Evolutionary conservation across 257 asterid species (phyloP).

Genomic region (Pogostemon cablin): DNA sequence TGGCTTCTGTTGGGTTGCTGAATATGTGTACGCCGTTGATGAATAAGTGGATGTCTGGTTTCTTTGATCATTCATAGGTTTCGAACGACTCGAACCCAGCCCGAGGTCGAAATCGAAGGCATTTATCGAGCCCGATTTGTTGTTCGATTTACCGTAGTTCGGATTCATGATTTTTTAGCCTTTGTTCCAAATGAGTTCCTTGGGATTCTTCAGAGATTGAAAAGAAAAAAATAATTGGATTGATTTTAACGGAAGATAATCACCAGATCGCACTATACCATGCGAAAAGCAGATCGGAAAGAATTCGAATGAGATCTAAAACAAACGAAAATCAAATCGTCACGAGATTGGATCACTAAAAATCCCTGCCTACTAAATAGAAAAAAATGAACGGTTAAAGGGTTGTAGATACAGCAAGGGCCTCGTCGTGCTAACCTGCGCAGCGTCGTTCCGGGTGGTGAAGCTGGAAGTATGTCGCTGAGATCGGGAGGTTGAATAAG

Average conservation of each 20-base stretch:
- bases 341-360: constrained; percentile 8
- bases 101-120: constrained; percentile 90
- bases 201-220: constrained; percentile 21
- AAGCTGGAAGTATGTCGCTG: constrained; percentile 11
- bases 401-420: not conserved
- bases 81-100: constrained; percentile 57
- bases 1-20: constrained; percentile 53
- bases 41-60: constrained; percentile 51
- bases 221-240: constrained; percentile 19
- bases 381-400: not conserved
- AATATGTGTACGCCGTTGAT: constrained; percentile 38
- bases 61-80: constrained; percentile 69
- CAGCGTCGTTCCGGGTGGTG: constrained; percentile 37
- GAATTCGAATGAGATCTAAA: constrained; percentile 34
- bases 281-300: constrained; percentile 34
- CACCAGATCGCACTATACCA: not conserved
- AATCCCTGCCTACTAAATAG: not conserved
- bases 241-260: not conserved
- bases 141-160: constrained; percentile 69
- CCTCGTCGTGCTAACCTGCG: constrained; percentile 30
- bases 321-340: constrained; percentile 16
- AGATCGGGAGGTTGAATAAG: constrained; percentile 2
- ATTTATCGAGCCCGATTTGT: constrained; percentile 54
- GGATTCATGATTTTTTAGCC: constrained; percentile 54
- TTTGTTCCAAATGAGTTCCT: not conserved